phyloP scores from a whole-genome alignment of 169 alveolate genomes.

The Eimeria zaria region DNA sequence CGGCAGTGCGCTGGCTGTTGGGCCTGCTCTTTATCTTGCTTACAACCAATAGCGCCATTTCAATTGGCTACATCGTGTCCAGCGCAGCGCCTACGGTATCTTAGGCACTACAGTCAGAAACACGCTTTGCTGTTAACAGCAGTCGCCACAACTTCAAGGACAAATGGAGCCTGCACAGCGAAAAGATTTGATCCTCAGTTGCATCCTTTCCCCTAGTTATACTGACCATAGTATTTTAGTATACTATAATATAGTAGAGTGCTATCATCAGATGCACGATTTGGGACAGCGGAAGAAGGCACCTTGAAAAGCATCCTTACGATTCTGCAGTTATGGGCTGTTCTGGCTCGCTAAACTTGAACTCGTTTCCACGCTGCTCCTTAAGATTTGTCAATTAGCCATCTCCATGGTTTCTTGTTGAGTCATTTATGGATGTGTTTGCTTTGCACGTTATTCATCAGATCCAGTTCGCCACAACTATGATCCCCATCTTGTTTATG shows the following conservation, averaged over 20 bases:
- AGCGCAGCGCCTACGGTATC: conserved; percentile 81
- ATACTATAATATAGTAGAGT: not conserved
- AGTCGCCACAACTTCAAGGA: not conserved
- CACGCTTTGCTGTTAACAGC: not conserved
- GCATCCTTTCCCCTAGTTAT: not conserved
- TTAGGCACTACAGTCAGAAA: not conserved
- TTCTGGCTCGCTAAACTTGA: not conserved
- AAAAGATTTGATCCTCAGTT: not conserved
- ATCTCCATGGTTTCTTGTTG: not conserved
- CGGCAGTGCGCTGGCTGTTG: conserved; percentile 73
- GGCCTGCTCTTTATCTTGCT: conserved; percentile 72
- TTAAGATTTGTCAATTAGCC: not conserved
- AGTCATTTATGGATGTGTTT: not conserved
- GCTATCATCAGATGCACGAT: no score
- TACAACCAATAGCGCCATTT: conserved; percentile 82
- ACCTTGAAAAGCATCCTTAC: not conserved
- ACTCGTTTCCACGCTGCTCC: not conserved
- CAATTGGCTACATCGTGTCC: conserved; percentile 83
- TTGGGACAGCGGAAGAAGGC: not conserved
- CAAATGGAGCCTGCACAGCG: not conserved
- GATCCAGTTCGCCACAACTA: conserved; percentile 80
- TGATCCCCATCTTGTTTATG: conserved; percentile 79
- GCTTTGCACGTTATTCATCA: not conserved
- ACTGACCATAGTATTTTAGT: not conserved
- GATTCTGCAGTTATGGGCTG: not conserved